Evolutionary conservation across 2,329 filamentous ascomycete genomes (phyloP).

Genomic region (Alternaria alternata): DNA sequence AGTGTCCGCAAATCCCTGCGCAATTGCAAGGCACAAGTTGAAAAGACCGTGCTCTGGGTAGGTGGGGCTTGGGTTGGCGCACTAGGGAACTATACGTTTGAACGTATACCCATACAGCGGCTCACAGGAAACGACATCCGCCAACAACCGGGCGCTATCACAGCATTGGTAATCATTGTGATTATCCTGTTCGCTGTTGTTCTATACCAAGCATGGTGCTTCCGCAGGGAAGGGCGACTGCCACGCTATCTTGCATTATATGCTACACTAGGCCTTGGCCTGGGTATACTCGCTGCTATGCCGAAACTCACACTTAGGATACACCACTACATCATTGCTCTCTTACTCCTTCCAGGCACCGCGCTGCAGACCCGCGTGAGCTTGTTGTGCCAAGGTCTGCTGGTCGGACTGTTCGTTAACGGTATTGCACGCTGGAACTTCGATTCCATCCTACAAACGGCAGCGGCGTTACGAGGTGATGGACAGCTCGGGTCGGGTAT

Average conservation of each 20-base stretch:
- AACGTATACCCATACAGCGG: conserved; percentile 47
- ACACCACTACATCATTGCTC: conserved; percentile 86
- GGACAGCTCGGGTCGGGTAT: conserved; percentile 65
- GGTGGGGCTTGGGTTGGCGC: conserved; percentile 48
- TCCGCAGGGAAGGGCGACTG: conserved; percentile 57
- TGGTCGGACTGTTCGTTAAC: conserved; percentile 92
- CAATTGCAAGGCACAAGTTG: conserved; percentile 43
- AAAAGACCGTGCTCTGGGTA: conserved; percentile 50
- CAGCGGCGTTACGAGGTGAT: conserved; percentile 69
- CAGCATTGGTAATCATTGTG: conserved; percentile 45
- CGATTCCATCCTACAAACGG: conserved; percentile 84
- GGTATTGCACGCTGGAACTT: conserved; percentile 95
- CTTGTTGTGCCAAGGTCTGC: conserved; percentile 86
- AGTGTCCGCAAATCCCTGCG: conserved; percentile 38
- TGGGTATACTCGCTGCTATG: conserved; percentile 80
- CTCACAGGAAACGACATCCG: conserved; percentile 48
- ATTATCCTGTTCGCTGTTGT: conserved; percentile 37
- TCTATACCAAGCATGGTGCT: conserved; percentile 45
- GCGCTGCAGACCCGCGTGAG: conserved; percentile 85
- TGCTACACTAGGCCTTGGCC: conserved; percentile 73
- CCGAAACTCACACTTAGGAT: conserved; percentile 86
- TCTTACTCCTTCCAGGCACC: conserved; percentile 90
- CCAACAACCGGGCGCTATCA: conserved; percentile 50
- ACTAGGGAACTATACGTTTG: conserved; percentile 44
- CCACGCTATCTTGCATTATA: conserved; percentile 81